These are phyloP conservation scores for Pterulicium gracile DNA, from an alignment of 1,284 basidiomycete genomes.

Conservation along the genomic window DNA sequence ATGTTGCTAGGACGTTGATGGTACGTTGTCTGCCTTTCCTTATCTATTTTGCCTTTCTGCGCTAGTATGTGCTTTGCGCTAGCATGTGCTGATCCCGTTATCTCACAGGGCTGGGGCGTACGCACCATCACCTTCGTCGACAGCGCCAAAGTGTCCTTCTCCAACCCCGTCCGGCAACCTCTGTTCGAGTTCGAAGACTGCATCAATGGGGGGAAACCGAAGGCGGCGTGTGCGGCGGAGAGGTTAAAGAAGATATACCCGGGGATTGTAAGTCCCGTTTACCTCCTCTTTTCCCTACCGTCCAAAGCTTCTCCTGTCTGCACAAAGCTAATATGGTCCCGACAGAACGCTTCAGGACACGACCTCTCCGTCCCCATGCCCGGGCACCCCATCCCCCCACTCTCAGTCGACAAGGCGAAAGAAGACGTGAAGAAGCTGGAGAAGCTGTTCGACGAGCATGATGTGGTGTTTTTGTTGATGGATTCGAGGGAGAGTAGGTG, in stretches of 20 bases:
- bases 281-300: constrained; percentile 3
- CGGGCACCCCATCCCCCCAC: constrained; percentile 75
- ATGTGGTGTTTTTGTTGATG: constrained; percentile 93
- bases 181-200: constrained; percentile 94
- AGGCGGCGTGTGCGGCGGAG: constrained; percentile 89
- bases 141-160: constrained; percentile 86
- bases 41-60: background rate
- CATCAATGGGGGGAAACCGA: constrained; percentile 86
- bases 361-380: constrained; percentile 91
- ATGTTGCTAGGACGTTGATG: constrained; percentile 85
- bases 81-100: background rate
- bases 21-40: constrained; percentile 27
- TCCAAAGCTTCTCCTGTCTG: constrained; percentile 5
- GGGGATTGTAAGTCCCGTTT: constrained; percentile 57
- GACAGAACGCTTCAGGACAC: constrained; percentile 68
- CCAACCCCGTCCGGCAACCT: constrained; percentile 94
- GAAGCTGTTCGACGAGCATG: constrained; percentile 72
- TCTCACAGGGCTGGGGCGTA: constrained; percentile 82
- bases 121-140: constrained; percentile 90
- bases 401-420: constrained; percentile 44
- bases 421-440: constrained; percentile 69
- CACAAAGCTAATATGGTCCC: background rate
- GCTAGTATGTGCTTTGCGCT: background rate
- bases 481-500: constrained; percentile 94
- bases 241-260: constrained; percentile 85